Conservation (phyloP, 2,329 filamentous ascomycete genomes). For the Trichoderma afroharzianum region DNA sequence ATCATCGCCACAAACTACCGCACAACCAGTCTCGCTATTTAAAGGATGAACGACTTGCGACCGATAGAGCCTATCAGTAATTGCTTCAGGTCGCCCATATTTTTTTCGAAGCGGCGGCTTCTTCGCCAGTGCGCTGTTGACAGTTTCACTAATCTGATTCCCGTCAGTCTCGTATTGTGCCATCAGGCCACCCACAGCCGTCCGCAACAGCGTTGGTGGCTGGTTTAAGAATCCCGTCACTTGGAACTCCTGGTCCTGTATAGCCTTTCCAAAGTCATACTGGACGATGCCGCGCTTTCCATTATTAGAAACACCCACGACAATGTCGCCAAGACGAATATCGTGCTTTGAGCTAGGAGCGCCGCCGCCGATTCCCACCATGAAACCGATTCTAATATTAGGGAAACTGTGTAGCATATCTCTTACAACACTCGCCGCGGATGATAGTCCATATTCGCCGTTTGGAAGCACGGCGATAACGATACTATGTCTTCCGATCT, state of each 20-base stretch:
- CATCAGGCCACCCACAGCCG: background rate
- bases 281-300: background rate
- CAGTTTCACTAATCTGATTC: accelerated
- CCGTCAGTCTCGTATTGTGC: background rate
- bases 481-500: background rate
- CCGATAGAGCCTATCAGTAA: background rate
- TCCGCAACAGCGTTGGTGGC: background rate
- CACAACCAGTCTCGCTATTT: background rate
- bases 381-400: background rate
- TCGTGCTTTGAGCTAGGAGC: background rate
- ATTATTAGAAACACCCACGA: background rate
- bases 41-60: background rate
- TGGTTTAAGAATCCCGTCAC: background rate
- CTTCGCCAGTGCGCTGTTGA: accelerated
- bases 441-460: background rate
- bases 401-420: background rate
- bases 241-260: background rate
- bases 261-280: background rate
- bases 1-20: accelerated
- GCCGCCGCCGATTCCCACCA: background rate
- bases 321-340: background rate
- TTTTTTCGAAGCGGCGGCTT: accelerated
- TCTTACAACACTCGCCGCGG: background rate
- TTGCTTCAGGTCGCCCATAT: accelerated
- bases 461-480: background rate